Conservation (phyloP, 2,329 filamentous ascomycete species). For the Scedosporium minutisporum region DNA sequence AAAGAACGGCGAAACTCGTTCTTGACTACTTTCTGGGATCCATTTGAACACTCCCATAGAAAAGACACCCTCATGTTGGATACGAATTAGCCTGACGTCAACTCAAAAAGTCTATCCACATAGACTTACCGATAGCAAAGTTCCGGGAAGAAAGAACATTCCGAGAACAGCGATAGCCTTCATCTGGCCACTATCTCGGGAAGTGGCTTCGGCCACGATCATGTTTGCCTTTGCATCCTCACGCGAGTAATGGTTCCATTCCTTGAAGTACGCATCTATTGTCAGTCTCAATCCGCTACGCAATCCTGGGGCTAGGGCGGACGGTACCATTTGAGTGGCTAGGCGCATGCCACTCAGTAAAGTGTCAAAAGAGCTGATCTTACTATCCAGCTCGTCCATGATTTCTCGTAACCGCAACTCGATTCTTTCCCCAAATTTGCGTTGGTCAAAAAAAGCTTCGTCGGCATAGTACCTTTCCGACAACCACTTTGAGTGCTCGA, state of each 20-base stretch:
- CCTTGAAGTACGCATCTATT: background rate
- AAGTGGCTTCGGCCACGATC: constrained; percentile 8
- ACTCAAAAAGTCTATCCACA: background rate
- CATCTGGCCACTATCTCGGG: constrained; percentile 12
- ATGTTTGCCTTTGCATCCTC: constrained; percentile 11
- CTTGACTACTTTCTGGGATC: background rate
- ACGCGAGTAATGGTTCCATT: constrained; percentile 5
- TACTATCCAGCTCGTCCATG: constrained; percentile 11
- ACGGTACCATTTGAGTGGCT: constrained; percentile 11
- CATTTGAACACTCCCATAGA: background rate
- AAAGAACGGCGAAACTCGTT: background rate
- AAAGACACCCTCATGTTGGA: background rate
- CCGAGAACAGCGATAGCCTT: constrained; percentile 11
- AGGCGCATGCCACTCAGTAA: constrained; percentile 12
- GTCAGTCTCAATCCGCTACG: background rate
- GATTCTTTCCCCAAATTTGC: constrained; percentile 5
- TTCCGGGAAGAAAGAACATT: constrained; percentile 18
- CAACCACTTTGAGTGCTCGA: too few species aligned
- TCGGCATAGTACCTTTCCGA: too few species aligned
- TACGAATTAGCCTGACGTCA: background rate
- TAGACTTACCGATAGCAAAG: constrained; percentile 15
- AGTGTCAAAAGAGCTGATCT: constrained; percentile 10
- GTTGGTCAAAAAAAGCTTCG: too few species aligned
- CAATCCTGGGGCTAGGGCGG: background rate
- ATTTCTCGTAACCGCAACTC: constrained; percentile 9